Evolutionary conservation across 2,329 filamentous ascomycete genomes (phyloP).

Genomic region (Lasiodiplodia sp.): DNA sequence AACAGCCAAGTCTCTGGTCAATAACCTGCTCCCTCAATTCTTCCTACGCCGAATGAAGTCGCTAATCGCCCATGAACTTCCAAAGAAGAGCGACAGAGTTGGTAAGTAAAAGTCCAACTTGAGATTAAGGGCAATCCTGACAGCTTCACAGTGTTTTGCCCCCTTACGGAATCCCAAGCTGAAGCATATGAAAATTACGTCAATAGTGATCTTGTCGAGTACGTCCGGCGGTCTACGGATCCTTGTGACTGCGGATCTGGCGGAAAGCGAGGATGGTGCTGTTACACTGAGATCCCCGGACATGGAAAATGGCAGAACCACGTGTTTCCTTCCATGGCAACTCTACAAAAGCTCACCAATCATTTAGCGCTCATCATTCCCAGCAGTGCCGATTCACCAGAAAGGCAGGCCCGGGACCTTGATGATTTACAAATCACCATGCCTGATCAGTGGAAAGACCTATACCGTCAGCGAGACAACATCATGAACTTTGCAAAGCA

Average conservation of each 20-base stretch:
- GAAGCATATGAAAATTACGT: conserved; percentile 85
- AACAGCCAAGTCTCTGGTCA: conserved; percentile 82
- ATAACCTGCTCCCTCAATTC: conserved; percentile 86
- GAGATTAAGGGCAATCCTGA: neutral
- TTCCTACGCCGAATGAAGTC: conserved; percentile 94
- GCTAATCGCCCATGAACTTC: conserved; percentile 88
- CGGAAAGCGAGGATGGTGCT: conserved; percentile 83
- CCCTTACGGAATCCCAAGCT: conserved; percentile 80
- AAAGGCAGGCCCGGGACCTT: conserved; percentile 81
- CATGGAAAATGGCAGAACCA: conserved; percentile 74
- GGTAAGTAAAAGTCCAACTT: conserved; percentile 45
- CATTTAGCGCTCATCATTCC: conserved; percentile 91
- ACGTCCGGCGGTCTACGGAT: conserved; percentile 73
- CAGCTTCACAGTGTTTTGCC: conserved; percentile 74
- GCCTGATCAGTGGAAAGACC: conserved; percentile 75
- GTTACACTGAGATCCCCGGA: conserved; percentile 63
- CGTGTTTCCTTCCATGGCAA: conserved; percentile 85
- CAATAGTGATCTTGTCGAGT: conserved; percentile 72
- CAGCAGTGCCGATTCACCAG: conserved; percentile 65
- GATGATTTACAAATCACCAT: conserved; percentile 76
- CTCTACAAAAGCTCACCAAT: conserved; percentile 87
- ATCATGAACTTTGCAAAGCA: conserved; percentile 83
- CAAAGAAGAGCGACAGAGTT: conserved; percentile 92
- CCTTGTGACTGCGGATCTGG: conserved; percentile 73
- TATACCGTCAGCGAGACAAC: conserved; percentile 78